Conservation (phyloP, 2,329 filamentous ascomycete genomes). For the Sordariomycetes sp. region DNA sequence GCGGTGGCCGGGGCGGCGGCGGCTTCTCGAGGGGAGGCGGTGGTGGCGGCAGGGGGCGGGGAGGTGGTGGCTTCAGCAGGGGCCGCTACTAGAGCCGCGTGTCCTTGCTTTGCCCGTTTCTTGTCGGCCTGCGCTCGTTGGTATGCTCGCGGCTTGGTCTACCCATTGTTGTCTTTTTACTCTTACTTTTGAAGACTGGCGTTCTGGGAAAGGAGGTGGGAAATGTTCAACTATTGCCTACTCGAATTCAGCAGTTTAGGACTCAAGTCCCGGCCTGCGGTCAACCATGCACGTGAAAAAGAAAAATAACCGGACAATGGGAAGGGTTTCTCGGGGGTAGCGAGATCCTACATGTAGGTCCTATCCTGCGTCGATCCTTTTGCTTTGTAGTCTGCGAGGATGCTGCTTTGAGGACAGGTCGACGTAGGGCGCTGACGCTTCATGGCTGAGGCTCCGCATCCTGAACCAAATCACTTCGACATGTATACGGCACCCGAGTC, state of each 20-base stretch:
- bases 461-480: no score
- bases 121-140: not conserved
- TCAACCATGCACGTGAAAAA: no score
- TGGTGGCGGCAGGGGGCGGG: slow-evolving; percentile 6
- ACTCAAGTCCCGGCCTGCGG: not conserved
- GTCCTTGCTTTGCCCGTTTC: not conserved
- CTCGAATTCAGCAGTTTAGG: not conserved
- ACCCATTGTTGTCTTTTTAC: not conserved
- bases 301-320: not conserved
- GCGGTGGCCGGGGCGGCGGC: slow-evolving; percentile 19
- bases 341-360: no score
- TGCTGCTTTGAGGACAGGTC: not conserved
- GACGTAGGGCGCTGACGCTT: no score
- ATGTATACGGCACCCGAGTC: no score
- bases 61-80: slow-evolving; percentile 18
- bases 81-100: slow-evolving; percentile 4
- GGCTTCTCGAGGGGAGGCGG: slow-evolving; percentile 14
- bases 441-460: no score
- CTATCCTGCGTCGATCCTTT: no score
- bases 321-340: not conserved
- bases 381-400: not conserved
- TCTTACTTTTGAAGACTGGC: slow-evolving; percentile 1
- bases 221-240: slow-evolving; percentile 3
- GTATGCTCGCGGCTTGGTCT: not conserved
- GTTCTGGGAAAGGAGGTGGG: slow-evolving; percentile 4